These are phyloP conservation scores for Penicillium desertorum DNA, from an alignment of 495 filamentous ascomycete species.

Conservation along the genomic window DNA sequence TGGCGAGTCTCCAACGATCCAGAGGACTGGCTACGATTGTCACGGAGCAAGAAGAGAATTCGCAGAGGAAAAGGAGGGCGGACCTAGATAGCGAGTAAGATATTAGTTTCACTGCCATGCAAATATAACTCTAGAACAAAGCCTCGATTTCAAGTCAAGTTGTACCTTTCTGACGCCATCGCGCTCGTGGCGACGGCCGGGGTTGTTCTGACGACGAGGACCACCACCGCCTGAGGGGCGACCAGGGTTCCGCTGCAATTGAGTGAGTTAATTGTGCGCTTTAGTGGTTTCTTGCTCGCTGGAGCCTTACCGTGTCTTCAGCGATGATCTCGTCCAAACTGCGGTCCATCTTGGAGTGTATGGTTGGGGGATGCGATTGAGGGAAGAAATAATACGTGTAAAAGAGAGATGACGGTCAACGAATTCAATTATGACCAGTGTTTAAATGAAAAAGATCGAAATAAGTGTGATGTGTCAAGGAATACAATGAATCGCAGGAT, in stretches of 20 bases:
- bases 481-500: slow-evolving; percentile 9
- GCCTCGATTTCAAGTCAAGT: neutral
- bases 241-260: slow-evolving; percentile 35
- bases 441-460: slow-evolving; percentile 3
- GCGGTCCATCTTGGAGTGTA: slow-evolving; percentile 63
- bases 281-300: neutral
- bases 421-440: neutral
- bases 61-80: slow-evolving; percentile 44
- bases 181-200: slow-evolving; percentile 58
- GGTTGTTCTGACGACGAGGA: slow-evolving; percentile 53
- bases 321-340: slow-evolving; percentile 82
- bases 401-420: neutral
- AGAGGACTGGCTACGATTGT: slow-evolving; percentile 37
- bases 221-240: slow-evolving; percentile 41
- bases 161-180: slow-evolving; percentile 79
- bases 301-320: slow-evolving; percentile 67
- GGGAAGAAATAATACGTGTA: neutral
- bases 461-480: slow-evolving; percentile 7
- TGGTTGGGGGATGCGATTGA: slow-evolving; percentile 3
- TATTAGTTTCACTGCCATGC: neutral
- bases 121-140: neutral
- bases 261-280: slow-evolving; percentile 15
- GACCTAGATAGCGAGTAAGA: slow-evolving; percentile 27
- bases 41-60: slow-evolving; percentile 41
- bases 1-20: slow-evolving; percentile 34